phyloP scores from a whole-genome alignment of 1,284 basidiomycete species.

The Trametes versicolor region DNA sequence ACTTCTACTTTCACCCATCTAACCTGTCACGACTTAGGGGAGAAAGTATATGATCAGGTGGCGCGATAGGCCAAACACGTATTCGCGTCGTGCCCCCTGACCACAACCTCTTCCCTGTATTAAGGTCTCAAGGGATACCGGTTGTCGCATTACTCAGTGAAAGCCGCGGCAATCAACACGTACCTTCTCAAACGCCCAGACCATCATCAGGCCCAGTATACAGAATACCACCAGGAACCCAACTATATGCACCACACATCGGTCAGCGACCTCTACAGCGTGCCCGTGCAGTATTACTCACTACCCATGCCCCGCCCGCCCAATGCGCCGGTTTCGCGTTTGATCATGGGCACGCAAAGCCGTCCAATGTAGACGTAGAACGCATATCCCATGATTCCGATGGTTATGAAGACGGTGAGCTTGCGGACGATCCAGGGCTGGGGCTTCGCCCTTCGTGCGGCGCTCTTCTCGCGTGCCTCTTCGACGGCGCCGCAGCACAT shows the following conservation, averaged over 20 bases:
- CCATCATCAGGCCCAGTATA: constrained; percentile 71
- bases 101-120: too few relatives aligned
- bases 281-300: constrained; percentile 49
- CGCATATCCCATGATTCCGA: constrained; percentile 65
- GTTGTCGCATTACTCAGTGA: too few relatives aligned
- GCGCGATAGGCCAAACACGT: too few relatives aligned
- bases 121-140: too few relatives aligned
- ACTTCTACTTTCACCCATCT: neutral
- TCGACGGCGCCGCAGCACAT: constrained; percentile 49
- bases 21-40: too few relatives aligned
- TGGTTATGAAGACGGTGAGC: constrained; percentile 60
- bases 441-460: constrained; percentile 49
- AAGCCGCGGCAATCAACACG: constrained; percentile 27
- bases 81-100: too few relatives aligned
- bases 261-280: constrained; percentile 1
- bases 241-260: constrained; percentile 51
- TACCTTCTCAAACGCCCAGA: constrained; percentile 79
- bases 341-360: constrained; percentile 72
- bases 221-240: constrained; percentile 66
- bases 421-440: constrained; percentile 74
- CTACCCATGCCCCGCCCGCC: constrained; percentile 63
- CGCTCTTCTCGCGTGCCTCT: constrained; percentile 54
- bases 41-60: too few relatives aligned
- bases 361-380: constrained; percentile 79
- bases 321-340: constrained; percentile 49